These are phyloP conservation scores for Saccharomycopsis microspora DNA, from an alignment of 805 yeast species.

Conservation along the genomic window DNA sequence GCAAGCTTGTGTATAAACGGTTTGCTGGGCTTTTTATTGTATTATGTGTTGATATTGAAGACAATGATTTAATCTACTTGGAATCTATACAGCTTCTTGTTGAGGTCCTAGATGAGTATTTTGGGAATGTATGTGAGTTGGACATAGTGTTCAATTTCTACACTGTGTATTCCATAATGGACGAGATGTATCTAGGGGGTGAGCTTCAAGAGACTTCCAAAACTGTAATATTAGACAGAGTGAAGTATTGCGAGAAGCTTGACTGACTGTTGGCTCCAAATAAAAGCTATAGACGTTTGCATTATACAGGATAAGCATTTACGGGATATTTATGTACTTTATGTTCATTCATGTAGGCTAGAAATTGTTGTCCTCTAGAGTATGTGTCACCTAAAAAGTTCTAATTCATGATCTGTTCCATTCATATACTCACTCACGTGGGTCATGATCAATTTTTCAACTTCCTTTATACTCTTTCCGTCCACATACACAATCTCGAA, in stretches of 20 bases:
- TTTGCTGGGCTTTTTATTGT: constrained; percentile 89
- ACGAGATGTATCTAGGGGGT: constrained; percentile 84
- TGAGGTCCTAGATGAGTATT: constrained; percentile 76
- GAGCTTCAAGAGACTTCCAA: constrained; percentile 83
- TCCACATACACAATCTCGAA: constrained; percentile 52
- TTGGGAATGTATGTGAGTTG: constrained; percentile 85
- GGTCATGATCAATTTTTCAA: constrained; percentile 34
- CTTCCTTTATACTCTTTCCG: constrained; percentile 43
- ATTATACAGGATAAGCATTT: not conserved
- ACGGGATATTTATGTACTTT: not conserved
- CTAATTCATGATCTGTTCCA: not conserved
- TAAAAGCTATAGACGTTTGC: not conserved
- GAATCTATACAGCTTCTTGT: constrained; percentile 84
- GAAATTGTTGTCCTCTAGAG: not conserved
- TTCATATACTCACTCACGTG: constrained; percentile 1
- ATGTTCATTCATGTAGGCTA: not conserved
- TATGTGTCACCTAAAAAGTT: constrained; percentile 1
- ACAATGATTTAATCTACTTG: constrained; percentile 72
- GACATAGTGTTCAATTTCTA: constrained; percentile 89
- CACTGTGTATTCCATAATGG: constrained; percentile 71
- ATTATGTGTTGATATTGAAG: constrained; percentile 67
- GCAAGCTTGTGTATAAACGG: constrained; percentile 71
- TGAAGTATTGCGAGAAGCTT: constrained; percentile 51
- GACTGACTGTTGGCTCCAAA: constrained; percentile 26
- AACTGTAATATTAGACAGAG: constrained; percentile 48